Percentiles rank a stretch among this genome's conserved stretches.
Conservation (phyloP, 306 rosid genomes). For the Pterocarpus macrocarpus region DNA sequence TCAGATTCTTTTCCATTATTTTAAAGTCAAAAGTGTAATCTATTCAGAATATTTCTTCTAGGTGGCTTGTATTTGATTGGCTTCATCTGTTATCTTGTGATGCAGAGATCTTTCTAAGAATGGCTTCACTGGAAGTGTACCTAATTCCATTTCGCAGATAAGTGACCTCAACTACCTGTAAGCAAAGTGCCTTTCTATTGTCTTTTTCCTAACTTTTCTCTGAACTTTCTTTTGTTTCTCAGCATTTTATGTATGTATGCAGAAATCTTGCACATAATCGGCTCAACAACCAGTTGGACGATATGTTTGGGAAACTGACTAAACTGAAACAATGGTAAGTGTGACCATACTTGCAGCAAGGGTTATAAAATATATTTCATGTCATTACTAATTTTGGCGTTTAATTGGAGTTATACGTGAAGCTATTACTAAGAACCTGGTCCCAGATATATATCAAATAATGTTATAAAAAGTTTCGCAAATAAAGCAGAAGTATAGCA, state of each 20-base stretch:
- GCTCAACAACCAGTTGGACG: constrained; percentile 79
- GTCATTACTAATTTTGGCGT: constrained; percentile 33
- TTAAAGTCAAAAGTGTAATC: constrained; percentile 6
- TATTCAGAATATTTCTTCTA: not conserved
- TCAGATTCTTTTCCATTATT: constrained; percentile 22
- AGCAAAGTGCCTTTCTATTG: constrained; percentile 43
- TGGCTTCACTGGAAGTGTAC: constrained; percentile 70
- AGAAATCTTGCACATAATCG: constrained; percentile 80
- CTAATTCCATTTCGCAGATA: constrained; percentile 85
- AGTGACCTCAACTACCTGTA: constrained; percentile 66
- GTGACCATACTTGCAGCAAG: constrained; percentile 5
- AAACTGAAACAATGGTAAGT: constrained; percentile 84
- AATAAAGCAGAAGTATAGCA: no score
- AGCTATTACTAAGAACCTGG: constrained; percentile 4
- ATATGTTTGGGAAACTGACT: constrained; percentile 71
- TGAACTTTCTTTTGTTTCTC: constrained; percentile 27
- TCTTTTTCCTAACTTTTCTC: not conserved
- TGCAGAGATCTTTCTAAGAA: constrained; percentile 89
- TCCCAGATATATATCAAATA: constrained; percentile 12
- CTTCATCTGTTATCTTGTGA: constrained; percentile 1
- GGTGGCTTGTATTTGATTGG: constrained; percentile 20
- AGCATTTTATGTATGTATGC: constrained; percentile 48
- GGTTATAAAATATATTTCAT: constrained; percentile 4
- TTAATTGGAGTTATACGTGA: constrained; percentile 34
- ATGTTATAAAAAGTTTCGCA: no score